Conservation (phyloP, 2,329 filamentous ascomycete genomes). For the Beauveria varroae region DNA sequence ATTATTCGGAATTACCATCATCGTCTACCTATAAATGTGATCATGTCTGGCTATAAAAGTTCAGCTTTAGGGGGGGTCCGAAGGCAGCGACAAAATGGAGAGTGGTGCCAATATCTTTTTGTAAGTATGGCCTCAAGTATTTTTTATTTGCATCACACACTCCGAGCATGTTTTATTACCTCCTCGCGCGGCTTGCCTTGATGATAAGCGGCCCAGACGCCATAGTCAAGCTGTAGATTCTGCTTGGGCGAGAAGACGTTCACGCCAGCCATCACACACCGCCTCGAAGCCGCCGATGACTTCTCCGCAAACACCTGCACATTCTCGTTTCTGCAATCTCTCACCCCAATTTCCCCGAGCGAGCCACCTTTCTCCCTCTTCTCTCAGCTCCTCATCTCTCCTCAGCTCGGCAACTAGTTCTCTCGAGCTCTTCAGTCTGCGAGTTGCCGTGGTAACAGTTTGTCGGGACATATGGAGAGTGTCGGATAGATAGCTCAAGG, state of each 20-base stretch:
- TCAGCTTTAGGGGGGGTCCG: background rate
- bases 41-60: constrained; percentile 3
- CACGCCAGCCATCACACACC: constrained; percentile 78
- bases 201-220: constrained; percentile 14
- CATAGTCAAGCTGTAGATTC: constrained; percentile 32
- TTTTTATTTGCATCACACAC: no score
- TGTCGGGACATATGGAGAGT: constrained; percentile 92
- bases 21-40: constrained; percentile 1
- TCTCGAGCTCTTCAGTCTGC: constrained; percentile 71
- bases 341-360: constrained; percentile 77
- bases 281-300: constrained; percentile 91
- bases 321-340: constrained; percentile 68
- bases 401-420: constrained; percentile 82
- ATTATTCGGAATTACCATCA: background rate
- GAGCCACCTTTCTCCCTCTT: constrained; percentile 78
- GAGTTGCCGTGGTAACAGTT: constrained; percentile 71
- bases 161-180: background rate
- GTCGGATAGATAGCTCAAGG: constrained; percentile 80
- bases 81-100: background rate
- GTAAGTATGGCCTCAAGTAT: background rate
- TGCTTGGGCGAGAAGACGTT: constrained; percentile 61
- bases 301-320: constrained; percentile 74
- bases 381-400: constrained; percentile 71
- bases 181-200: background rate
- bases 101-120: background rate